Evolutionary conservation across 345 rosid species (phyloP).

Genomic region (Euphorbia lathyris): DNA sequence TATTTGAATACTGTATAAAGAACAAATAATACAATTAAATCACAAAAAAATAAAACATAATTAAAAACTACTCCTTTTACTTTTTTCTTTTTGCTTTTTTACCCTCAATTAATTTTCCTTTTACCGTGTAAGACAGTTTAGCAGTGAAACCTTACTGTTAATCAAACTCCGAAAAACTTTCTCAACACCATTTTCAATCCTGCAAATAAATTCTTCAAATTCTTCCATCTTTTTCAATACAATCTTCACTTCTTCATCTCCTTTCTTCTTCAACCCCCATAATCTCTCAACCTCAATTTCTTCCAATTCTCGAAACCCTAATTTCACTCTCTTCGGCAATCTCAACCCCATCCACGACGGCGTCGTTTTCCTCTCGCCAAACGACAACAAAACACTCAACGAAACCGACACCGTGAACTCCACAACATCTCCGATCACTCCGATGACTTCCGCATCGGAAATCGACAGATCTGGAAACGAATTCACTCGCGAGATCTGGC

Average conservation of each 20-base stretch:
- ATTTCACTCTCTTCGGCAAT: conserved; percentile 20
- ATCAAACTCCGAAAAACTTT: conserved; percentile 55
- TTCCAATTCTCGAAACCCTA: conserved; percentile 41
- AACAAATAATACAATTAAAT: no score
- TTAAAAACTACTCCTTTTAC: not conserved
- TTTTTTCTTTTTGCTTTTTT: not conserved
- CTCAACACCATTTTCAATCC: conserved; percentile 35
- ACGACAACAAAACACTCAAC: conserved; percentile 37
- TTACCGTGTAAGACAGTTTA: conserved; percentile 45
- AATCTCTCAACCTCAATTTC: conserved; percentile 28
- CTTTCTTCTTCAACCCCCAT: conserved; percentile 45
- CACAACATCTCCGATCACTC: conserved; percentile 32
- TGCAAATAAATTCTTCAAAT: conserved; percentile 37
- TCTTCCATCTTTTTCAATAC: conserved; percentile 41
- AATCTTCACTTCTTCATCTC: conserved; percentile 44
- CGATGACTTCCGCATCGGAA: conserved; percentile 31
- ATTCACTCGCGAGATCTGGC: conserved; percentile 16
- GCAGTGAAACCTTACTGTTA: conserved; percentile 52
- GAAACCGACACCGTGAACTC: conserved; percentile 43
- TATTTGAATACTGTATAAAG: no score
- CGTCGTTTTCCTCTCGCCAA: conserved; percentile 26
- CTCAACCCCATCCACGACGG: conserved; percentile 22
- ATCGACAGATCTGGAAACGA: conserved; percentile 6
- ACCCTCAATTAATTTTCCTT: not conserved
- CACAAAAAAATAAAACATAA: not conserved